Evolutionary conservation across 768 basidiomycete species (phyloP).

Genomic region (Auriculariales sp.): DNA sequence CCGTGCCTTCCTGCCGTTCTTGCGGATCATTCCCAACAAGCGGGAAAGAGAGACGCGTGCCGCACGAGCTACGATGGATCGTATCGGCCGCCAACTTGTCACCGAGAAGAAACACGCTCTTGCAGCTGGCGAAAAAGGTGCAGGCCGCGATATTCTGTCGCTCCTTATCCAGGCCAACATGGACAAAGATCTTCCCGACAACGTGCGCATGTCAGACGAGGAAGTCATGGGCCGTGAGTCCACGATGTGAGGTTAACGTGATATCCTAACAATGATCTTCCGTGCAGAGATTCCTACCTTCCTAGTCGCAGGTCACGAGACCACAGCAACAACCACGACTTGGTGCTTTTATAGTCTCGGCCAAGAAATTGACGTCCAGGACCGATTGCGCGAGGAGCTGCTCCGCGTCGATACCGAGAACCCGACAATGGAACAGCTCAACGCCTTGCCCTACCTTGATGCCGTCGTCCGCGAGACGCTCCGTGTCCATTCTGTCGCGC

Average conservation of each 20-base stretch:
- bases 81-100: conserved; percentile 17
- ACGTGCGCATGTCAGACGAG: conserved; percentile 41
- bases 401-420: conserved; percentile 33
- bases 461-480: conserved; percentile 45
- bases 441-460: conserved; percentile 56
- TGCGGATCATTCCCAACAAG: conserved; percentile 12
- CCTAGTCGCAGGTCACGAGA: conserved; percentile 25
- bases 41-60: conserved; percentile 5
- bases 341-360: conserved; percentile 50
- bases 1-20: conserved; percentile 10
- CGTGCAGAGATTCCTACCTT: conserved; percentile 44
- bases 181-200: conserved; percentile 39
- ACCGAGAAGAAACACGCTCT: conserved; percentile 21
- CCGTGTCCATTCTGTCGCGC: conserved; percentile 39
- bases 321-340: conserved; percentile 22
- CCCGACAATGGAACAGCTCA: conserved; percentile 57
- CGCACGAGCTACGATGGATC: conserved; percentile 7
- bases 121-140: conserved; percentile 8
- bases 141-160: conserved; percentile 41
- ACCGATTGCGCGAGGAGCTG: conserved; percentile 44
- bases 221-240: conserved; percentile 43
- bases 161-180: conserved; percentile 51
- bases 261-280: neutral
- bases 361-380: conserved; percentile 32
- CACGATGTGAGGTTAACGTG: neutral